Percentiles rank a stretch among this genome's conserved stretches.
These are phyloP conservation scores for Clavaria fumosa DNA, from an alignment of 768 basidiomycete species.

Conservation along the genomic window DNA sequence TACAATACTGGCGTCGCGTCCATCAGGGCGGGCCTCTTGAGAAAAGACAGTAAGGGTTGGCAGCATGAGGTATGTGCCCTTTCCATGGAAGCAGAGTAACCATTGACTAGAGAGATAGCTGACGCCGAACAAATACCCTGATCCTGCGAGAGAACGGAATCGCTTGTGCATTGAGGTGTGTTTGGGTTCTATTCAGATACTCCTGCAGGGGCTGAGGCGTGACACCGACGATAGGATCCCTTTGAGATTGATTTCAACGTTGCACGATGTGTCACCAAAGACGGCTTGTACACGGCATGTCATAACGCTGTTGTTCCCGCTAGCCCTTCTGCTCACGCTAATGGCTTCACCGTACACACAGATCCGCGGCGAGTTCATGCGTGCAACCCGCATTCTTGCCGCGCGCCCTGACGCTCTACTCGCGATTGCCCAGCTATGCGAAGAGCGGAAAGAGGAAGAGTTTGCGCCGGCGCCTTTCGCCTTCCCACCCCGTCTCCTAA, in stretches of 20 bases:
- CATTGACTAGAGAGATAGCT: conserved; percentile 20
- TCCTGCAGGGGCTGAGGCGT: too few species aligned
- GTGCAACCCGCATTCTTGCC: conserved; percentile 75
- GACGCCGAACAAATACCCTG: conserved; percentile 40
- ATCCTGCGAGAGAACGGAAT: conserved; percentile 68
- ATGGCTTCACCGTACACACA: too few species aligned
- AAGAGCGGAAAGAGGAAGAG: conserved; percentile 67
- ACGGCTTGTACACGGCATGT: conserved; percentile 84
- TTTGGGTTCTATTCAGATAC: too few species aligned
- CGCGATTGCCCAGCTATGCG: conserved; percentile 80
- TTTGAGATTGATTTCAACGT: conserved; percentile 97
- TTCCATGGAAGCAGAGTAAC: not conserved
- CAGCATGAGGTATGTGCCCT: conserved; percentile 62
- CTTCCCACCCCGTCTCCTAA: conserved; percentile 23
- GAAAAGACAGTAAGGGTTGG: conserved; percentile 92
- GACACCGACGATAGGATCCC: conserved; percentile 74
- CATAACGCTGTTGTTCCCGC: not conserved
- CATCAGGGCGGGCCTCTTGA: conserved; percentile 75
- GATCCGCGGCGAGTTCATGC: conserved; percentile 99
- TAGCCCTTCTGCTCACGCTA: conserved; percentile 7
- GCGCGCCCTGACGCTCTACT: conserved; percentile 65
- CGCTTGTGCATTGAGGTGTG: conserved; percentile 88
- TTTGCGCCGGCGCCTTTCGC: conserved; percentile 35
- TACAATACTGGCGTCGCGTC: conserved; percentile 88
- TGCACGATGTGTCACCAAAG: conserved; percentile 88